Base-by-base conservation (phyloP, 164 flowering plant species). In the Brasenia schreberi region DNA sequence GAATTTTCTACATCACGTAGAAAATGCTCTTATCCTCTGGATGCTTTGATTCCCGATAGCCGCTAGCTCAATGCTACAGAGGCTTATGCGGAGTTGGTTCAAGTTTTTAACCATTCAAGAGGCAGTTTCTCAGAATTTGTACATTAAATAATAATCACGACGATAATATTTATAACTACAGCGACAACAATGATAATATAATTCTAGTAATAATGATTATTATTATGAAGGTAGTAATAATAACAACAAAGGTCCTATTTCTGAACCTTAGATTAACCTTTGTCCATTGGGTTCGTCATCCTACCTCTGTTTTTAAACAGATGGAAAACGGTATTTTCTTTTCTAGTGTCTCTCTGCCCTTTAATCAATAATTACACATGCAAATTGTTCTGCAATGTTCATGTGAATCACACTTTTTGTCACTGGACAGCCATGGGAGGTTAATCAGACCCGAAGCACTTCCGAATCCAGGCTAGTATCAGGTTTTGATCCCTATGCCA, bases 341-440 rank as follows among this genome's bases (percentile, higher is more conserved):
- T 59, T 59, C 19, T n/a, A 6, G 19, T 6, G 61, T 59, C 7
- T 59, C 18, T 59, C 6, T 6, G 18, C 61, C 61, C n/a, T 59
- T 12, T 43, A 27, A 56, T 42, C 43, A 44, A 39, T 59, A 17
- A 17, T 7, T 61, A 11, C 62, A 68, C n/a, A 42, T 64, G 11
- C 18, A 7, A 56, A 42, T 2, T 52, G 4, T 42, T 52, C 23
- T 43, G 19, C 27, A 6, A 11, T 23, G 67, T 44, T 17, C 10
- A 19, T 64, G 3, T 42, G 64, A 16, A 62, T 61, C 14, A 58
- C 18, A 39, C 64, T 65, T 44, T 66, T 67, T 64, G 43, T 53
- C 65, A 39, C 59, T 73, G 70, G 70, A 43, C 71, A 90, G 98
- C 96, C 97, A 62, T 93, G 97, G 98, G 97, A 86, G 75, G 79